Conservation (phyloP, 176 grass and related monocot genomes). For the Elymus sibiricus region DNA sequence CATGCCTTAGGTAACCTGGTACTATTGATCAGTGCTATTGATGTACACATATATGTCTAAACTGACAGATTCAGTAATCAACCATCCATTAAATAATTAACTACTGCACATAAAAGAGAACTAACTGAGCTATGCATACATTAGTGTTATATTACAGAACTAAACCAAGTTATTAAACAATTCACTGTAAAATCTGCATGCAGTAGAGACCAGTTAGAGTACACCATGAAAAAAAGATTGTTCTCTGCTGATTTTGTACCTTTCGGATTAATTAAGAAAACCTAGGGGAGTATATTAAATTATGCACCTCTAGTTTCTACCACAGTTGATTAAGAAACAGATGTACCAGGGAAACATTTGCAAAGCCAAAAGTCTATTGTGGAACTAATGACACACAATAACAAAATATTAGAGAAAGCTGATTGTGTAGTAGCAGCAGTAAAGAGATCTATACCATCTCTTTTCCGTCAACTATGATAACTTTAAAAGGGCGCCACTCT, state of each 20-base stretch:
- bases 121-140: not conserved
- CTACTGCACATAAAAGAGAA: not conserved
- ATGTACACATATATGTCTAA: not conserved
- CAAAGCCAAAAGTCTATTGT: not conserved
- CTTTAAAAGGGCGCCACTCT: conserved; percentile 50
- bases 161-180: not conserved
- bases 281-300: no score
- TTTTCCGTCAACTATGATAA: conserved; percentile 26
- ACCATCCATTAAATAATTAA: not conserved
- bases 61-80: not conserved
- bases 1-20: no score
- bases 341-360: not conserved
- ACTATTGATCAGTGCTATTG: no score
- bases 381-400: not conserved
- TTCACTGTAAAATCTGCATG: not conserved
- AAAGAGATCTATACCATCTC: conserved; percentile 11
- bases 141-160: not conserved
- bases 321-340: not conserved
- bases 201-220: not conserved
- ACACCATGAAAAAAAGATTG: not conserved
- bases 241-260: not conserved
- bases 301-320: not conserved
- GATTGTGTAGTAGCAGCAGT: not conserved
- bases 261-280: not conserved
- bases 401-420: not conserved